Evolutionary conservation across 495 filamentous ascomycete genomes (phyloP), one percentile per base, ranked within the genome.

Genomic region (Alectoria sarmentosa): DNA sequence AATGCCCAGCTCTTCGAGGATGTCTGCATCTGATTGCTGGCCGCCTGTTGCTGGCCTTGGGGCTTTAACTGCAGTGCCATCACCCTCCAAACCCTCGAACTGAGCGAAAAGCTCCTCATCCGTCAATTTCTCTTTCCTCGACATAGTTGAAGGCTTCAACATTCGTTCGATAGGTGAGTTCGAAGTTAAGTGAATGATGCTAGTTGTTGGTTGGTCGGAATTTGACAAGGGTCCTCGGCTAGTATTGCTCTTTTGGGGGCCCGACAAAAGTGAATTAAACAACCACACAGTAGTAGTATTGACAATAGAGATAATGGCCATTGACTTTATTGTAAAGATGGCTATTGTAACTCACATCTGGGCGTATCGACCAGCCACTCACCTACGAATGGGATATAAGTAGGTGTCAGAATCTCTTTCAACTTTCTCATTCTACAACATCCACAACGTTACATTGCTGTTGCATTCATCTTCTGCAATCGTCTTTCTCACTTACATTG

Each of bases 1-100:
- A 65, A 87, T 86, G 71, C 90, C 90, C 64, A 98, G 84, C 66
- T 97, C 92, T 56, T 90, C 90, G 46, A 98, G 85, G 61, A 90
- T 81, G 69, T 96, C 91, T 60, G 84, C 76, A 39, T 79, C 79
- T 38, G 76, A 72, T 65, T 85, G 76, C 66, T 82, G 78, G 55
- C 75, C 77, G 58, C 75, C 72, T 55, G 76, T 73, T 61, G 77
- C 72, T 61, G 71, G 68, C 39, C 68, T 67, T 39, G 72, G 60
- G 17, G 72, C 68, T 52, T 84, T 83, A 71, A 84, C 77, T 63
- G 80, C 85, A 62, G 95, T 83, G 57, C 82, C 83, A 65, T 90
- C 52, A 7, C 52, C 28, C 30, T 55, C 52, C 13, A 55, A 34
- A 10, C 52, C 30, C 15, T 55, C 89, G 72, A 97, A 90, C 71